phyloP scores from a whole-genome alignment of 1,139 yeast genomes.

The Saccharomyces hybrid region DNA sequence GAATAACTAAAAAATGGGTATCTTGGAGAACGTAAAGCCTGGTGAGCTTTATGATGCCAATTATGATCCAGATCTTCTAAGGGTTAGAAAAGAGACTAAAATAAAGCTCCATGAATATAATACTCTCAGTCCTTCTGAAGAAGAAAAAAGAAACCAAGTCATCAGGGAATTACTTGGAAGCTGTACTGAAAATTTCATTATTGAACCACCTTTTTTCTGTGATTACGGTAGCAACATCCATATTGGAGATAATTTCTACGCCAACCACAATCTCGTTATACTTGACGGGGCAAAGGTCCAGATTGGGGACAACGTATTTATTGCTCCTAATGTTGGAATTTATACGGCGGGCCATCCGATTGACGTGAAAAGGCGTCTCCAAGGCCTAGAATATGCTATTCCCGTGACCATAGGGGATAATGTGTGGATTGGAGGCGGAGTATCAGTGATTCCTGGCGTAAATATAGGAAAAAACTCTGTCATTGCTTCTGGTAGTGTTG shows the following conservation, averaged over 20 bases:
- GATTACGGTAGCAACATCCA: conserved; percentile 53
- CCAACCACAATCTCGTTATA: conserved; percentile 49
- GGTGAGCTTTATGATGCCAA: too few species aligned
- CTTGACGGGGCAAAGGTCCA: conserved; percentile 55
- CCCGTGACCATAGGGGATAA: conserved; percentile 55
- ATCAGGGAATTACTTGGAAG: too few species aligned
- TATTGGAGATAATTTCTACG: conserved; percentile 46
- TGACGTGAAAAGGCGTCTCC: conserved; percentile 41
- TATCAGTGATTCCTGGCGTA: conserved; percentile 55
- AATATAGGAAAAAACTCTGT: conserved; percentile 61
- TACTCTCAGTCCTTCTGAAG: too few species aligned
- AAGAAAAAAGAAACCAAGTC: too few species aligned
- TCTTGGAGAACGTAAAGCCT: too few species aligned
- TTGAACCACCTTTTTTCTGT: conserved; percentile 47
- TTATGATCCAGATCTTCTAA: too few species aligned
- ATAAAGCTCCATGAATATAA: too few species aligned
- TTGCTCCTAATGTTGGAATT: conserved; percentile 59
- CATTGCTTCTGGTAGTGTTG: too few species aligned
- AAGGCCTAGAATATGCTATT: conserved; percentile 44
- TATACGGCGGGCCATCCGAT: conserved; percentile 59
- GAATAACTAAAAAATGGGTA: too few species aligned
- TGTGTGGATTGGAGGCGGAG: conserved; percentile 60
- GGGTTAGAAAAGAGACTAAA: too few species aligned
- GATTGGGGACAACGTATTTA: conserved; percentile 53
- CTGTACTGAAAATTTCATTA: conserved; percentile 2